Evolutionary conservation across 1,284 basidiomycete species (phyloP), one percentile per base, ranked within the genome.

Genomic region (Austroboletus sp.): DNA sequence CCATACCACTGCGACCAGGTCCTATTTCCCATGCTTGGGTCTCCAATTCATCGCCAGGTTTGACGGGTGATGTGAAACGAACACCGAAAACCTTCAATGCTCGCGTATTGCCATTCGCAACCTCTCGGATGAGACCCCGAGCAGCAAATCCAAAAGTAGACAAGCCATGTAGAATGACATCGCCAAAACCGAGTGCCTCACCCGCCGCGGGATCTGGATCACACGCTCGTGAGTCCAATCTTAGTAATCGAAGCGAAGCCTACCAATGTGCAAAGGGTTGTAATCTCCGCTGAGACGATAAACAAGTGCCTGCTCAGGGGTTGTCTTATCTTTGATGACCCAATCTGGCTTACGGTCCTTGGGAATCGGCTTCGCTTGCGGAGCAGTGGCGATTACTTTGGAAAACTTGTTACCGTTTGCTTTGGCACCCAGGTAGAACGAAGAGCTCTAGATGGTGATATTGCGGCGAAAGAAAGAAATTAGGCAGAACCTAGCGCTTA

Each of bases 211-310:
- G 85, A 63, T 89, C 85, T 87, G 25, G 8, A 35, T 17, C n/a
- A 10, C 31, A 4, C 4, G 11, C 6, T 0, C 1, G 30, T 56
- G 33, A 52, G 43, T 26, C 26, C 10, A 42, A 37, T 11, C 13
- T 19, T 7, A 5, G 15, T n/a, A 17, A 17, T 34, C 4, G 33
- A 7, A 5, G 32, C 33, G 31, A 26, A 26, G 32, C 16, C 71
- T 38, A 86, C 84, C 84, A 50, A 90, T 85, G 65, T 91, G 89
- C 10, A 91, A 72, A 15, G 84, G 82, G 64, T 91, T 90, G 66
- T 89, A 91, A 66, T 90, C 88, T 2, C 87, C 88, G 47, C 81
- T 85, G 29, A 91, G 76, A 21, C 88, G 80, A 70, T 88, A 90
- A 42, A 85, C 52, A 40, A 85, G 66, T 0, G 89, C 88, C 65